These are phyloP conservation scores for Lumnitzera littorea DNA, from an alignment of 345 rosid species.

Conservation along the genomic window DNA sequence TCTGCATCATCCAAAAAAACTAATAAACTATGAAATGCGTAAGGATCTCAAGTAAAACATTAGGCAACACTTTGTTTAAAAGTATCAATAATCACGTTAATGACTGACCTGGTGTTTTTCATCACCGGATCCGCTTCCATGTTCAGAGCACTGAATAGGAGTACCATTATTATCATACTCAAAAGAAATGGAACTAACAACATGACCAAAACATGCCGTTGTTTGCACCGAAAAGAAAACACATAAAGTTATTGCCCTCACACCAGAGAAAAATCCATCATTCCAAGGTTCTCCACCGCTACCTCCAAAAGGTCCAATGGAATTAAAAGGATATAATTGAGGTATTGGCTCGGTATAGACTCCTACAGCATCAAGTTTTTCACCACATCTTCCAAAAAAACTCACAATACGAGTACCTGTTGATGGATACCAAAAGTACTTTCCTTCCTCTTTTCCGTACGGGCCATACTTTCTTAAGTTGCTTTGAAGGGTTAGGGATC, in stretches of 20 bases:
- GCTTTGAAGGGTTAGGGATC: not conserved
- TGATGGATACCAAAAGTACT: constrained; percentile 2
- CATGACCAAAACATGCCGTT: not conserved
- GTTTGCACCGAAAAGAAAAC: too few species aligned
- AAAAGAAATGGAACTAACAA: too few species aligned
- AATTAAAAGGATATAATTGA: not conserved
- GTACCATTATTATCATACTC: too few species aligned
- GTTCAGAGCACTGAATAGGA: too few species aligned
- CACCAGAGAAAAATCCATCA: not conserved
- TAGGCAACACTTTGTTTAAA: too few species aligned
- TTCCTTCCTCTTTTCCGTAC: not conserved
- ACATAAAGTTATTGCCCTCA: not conserved
- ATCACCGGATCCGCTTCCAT: too few species aligned
- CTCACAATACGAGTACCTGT: not conserved
- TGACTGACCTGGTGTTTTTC: too few species aligned
- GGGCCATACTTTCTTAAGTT: constrained; percentile 1
- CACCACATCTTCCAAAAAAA: constrained; percentile 6
- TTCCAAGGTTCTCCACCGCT: not conserved
- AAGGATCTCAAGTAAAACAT: too few species aligned
- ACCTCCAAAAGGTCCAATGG: constrained; percentile 3
- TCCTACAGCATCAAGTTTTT: not conserved
- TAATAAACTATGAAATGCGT: too few species aligned
- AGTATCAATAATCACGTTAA: too few species aligned
- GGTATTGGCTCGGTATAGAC: not conserved
- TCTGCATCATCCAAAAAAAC: too few species aligned